These are phyloP conservation scores for Paragyromitra xinjiangensis DNA, from an alignment of 495 filamentous ascomycete species.

Conservation along the genomic window DNA sequence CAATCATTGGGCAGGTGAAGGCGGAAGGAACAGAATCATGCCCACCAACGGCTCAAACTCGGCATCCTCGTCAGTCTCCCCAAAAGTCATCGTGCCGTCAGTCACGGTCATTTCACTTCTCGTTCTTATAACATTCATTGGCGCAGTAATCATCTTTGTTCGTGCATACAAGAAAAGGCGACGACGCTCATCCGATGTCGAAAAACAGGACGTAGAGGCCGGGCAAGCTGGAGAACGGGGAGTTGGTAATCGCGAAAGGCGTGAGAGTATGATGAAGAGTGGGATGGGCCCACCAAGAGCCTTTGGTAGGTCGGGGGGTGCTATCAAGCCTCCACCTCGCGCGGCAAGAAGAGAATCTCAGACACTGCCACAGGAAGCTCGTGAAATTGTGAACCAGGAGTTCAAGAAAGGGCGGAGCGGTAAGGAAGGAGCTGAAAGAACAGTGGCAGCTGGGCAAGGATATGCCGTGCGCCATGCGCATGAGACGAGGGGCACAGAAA, in stretches of 20 bases:
- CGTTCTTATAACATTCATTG: constrained; percentile 57
- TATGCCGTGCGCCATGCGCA: constrained; percentile 16
- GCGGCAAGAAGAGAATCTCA: constrained; percentile 24
- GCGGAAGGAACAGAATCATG: constrained; percentile 42
- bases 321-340: constrained; percentile 10
- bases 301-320: not conserved
- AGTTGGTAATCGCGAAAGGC: not conserved
- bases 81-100: constrained; percentile 55
- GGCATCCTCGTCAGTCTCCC: constrained; percentile 57
- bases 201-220: constrained; percentile 39
- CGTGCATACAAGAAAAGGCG: constrained; percentile 54
- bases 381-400: constrained; percentile 20
- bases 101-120: constrained; percentile 54
- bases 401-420: constrained; percentile 23
- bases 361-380: constrained; percentile 17
- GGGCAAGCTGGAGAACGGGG: not conserved
- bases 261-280: not conserved
- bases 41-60: constrained; percentile 35
- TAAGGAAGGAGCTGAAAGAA: not conserved
- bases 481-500: constrained; percentile 2
- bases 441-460: constrained; percentile 22
- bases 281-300: not conserved
- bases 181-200: constrained; percentile 15
- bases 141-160: constrained; percentile 55
- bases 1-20: constrained; percentile 21